Evolutionary conservation across 495 filamentous ascomycete species (phyloP).

Genomic region (Xylaria telfairii): DNA sequence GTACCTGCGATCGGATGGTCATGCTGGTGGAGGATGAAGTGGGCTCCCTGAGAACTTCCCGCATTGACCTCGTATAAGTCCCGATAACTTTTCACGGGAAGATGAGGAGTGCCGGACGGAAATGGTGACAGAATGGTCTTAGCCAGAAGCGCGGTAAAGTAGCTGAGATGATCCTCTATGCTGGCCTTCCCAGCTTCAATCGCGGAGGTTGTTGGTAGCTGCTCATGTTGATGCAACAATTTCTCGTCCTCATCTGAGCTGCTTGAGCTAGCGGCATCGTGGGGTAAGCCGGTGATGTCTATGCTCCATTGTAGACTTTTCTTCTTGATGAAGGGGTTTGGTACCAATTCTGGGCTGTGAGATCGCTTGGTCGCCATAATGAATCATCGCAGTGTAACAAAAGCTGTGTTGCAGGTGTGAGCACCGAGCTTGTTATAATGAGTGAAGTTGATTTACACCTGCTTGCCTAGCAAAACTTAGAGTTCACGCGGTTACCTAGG

Average conservation of each 20-base stretch:
- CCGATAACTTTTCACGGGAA: conserved; percentile 54
- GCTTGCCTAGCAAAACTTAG: background rate
- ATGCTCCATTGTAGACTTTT: conserved; percentile 43
- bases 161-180: conserved; percentile 59
- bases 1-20: conserved; percentile 70
- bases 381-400: background rate
- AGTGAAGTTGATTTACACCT: background rate
- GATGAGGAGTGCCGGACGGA: conserved; percentile 36
- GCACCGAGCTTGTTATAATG: background rate
- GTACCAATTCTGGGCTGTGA: conserved; percentile 27
- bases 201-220: conserved; percentile 42
- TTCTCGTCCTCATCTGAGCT: conserved; percentile 23
- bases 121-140: conserved; percentile 37
- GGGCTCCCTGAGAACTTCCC: conserved; percentile 53
- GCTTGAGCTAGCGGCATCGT: conserved; percentile 23
- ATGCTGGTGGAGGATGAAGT: conserved; percentile 74
- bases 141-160: conserved; percentile 54
- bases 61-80: conserved; percentile 59
- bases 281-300: conserved; percentile 25
- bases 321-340: conserved; percentile 45
- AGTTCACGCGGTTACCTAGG: no score
- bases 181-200: conserved; percentile 64
- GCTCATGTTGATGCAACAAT: background rate
- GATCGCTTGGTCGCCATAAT: conserved; percentile 33
- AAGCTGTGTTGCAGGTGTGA: background rate